Conservation (phyloP, 2,329 filamentous ascomycete species). For the Penicillium sp. region DNA sequence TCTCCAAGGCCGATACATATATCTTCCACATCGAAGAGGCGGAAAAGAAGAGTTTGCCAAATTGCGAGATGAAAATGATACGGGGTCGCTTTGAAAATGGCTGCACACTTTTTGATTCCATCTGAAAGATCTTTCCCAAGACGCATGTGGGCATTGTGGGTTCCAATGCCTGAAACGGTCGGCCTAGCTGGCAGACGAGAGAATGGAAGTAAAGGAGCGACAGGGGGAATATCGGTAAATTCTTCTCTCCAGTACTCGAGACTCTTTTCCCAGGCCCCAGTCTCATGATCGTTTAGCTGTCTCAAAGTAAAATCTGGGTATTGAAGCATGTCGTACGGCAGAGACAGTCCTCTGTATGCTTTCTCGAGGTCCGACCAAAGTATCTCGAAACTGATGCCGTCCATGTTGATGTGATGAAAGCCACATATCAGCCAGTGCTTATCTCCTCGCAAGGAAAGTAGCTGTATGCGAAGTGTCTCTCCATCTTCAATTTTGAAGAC, state of each 20-base stretch:
- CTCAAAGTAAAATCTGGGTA: slow-evolving; percentile 37
- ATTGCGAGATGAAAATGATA: slow-evolving; percentile 52
- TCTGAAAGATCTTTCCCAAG: slow-evolving; percentile 5
- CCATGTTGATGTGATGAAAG: slow-evolving; percentile 54
- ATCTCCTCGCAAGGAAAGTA: slow-evolving; percentile 15
- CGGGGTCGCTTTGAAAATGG: slow-evolving; percentile 31
- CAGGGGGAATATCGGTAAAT: slow-evolving; percentile 7
- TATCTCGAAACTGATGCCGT: slow-evolving; percentile 48
- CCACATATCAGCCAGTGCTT: slow-evolving; percentile 46
- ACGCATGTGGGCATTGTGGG: slow-evolving; percentile 7
- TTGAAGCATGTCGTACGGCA: slow-evolving; percentile 25
- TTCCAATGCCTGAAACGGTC: slow-evolving; percentile 9
- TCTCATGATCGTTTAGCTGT: slow-evolving; percentile 31
- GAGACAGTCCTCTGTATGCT: slow-evolving; percentile 39
- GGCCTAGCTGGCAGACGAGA: slow-evolving; percentile 9
- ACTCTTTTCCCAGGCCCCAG: slow-evolving; percentile 28
- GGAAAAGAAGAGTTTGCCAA: slow-evolving; percentile 40
- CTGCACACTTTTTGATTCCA: slow-evolving; percentile 18
- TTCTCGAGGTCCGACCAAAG: slow-evolving; percentile 48
- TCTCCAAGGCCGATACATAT: slow-evolving; percentile 53
- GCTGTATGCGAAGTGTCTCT: slow-evolving; percentile 23
- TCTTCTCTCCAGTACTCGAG: slow-evolving; percentile 18
- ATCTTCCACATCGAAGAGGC: slow-evolving; percentile 37
- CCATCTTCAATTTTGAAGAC: slow-evolving; percentile 43
- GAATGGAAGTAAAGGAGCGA: slow-evolving; percentile 20